phyloP scores from a whole-genome alignment of 768 basidiomycete species.

The Pholiota conissans region DNA sequence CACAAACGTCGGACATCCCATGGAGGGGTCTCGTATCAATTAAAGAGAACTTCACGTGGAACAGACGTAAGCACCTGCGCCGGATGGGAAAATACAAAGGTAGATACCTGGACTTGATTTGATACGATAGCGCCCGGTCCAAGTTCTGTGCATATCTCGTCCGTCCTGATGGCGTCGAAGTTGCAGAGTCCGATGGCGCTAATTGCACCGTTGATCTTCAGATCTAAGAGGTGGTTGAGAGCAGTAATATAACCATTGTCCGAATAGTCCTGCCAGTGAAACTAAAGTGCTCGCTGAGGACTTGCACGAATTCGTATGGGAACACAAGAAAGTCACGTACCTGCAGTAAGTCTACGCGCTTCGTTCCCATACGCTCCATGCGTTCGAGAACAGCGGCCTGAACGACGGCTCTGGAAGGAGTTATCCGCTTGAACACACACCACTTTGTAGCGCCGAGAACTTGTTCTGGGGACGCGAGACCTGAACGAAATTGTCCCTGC shows the following conservation, averaged over 20 bases:
- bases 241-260: slow-evolving; percentile 44
- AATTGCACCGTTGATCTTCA: slow-evolving; percentile 63
- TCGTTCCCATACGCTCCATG: slow-evolving; percentile 62
- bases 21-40: slow-evolving; percentile 78
- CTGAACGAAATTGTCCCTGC: slow-evolving; percentile 70
- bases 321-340: slow-evolving; percentile 29
- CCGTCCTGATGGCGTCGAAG: slow-evolving; percentile 72
- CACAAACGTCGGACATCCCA: slow-evolving; percentile 76
- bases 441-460: slow-evolving; percentile 83
- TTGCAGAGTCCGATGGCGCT: slow-evolving; percentile 75
- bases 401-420: slow-evolving; percentile 54
- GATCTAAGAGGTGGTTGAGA: slow-evolving; percentile 51
- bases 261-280: slow-evolving; percentile 78
- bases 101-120: slow-evolving; percentile 76
- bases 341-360: slow-evolving; percentile 70
- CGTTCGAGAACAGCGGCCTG: slow-evolving; percentile 68
- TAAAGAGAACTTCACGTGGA: slow-evolving; percentile 63
- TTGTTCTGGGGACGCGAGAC: slow-evolving; percentile 36
- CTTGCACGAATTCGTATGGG: background rate
- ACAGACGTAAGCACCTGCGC: background rate
- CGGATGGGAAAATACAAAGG: background rate
- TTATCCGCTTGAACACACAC: slow-evolving; percentile 69
- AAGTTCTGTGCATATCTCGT: slow-evolving; percentile 77
- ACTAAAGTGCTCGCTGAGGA: slow-evolving; percentile 37
- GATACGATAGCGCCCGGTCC: slow-evolving; percentile 73